These are phyloP conservation scores for Alternaria conjuncta DNA, from an alignment of 2,329 filamentous ascomycete species.

Conservation along the genomic window DNA sequence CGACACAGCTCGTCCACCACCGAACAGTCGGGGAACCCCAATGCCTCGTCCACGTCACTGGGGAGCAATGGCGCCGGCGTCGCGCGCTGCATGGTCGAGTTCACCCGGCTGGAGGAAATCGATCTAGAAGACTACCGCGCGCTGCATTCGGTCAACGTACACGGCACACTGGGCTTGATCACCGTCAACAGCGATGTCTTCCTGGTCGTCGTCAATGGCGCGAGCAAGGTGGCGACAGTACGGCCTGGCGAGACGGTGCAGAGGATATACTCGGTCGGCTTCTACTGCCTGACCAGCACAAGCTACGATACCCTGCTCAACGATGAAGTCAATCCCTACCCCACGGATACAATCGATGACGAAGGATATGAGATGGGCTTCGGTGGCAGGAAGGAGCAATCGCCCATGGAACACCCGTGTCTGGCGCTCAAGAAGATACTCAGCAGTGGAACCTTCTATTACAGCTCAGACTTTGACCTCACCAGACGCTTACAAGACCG, in stretches of 20 bases:
- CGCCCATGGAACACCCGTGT: slow-evolving; percentile 83
- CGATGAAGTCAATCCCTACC: slow-evolving; percentile 63
- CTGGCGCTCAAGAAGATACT: slow-evolving; percentile 89
- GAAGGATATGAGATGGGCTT: slow-evolving; percentile 61
- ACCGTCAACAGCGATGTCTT: slow-evolving; percentile 86
- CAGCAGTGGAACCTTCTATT: slow-evolving; percentile 94
- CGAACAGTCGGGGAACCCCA: slow-evolving; percentile 58
- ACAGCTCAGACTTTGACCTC: slow-evolving; percentile 96
- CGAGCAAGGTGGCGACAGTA: slow-evolving; percentile 78
- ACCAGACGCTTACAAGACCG: slow-evolving; percentile 92
- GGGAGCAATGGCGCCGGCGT: slow-evolving; percentile 47
- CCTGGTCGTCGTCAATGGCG: slow-evolving; percentile 84
- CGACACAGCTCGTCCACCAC: slow-evolving; percentile 73
- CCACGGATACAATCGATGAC: slow-evolving; percentile 59
- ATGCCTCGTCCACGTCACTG: slow-evolving; percentile 64
- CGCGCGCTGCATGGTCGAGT: slow-evolving; percentile 85
- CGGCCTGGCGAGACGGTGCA: slow-evolving; percentile 88
- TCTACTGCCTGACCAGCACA: slow-evolving; percentile 86
- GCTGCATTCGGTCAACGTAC: slow-evolving; percentile 74
- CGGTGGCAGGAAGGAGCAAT: slow-evolving; percentile 68
- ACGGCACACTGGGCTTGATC: slow-evolving; percentile 88
- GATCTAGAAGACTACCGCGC: slow-evolving; percentile 79
- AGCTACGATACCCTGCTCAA: slow-evolving; percentile 80
- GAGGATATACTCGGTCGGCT: slow-evolving; percentile 84
- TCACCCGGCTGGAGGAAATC: slow-evolving; percentile 67